Evolutionary conservation across 352 stramenopile species (phyloP), one percentile per base, ranked within the genome.

Genomic region (Pythium guiyangense): DNA sequence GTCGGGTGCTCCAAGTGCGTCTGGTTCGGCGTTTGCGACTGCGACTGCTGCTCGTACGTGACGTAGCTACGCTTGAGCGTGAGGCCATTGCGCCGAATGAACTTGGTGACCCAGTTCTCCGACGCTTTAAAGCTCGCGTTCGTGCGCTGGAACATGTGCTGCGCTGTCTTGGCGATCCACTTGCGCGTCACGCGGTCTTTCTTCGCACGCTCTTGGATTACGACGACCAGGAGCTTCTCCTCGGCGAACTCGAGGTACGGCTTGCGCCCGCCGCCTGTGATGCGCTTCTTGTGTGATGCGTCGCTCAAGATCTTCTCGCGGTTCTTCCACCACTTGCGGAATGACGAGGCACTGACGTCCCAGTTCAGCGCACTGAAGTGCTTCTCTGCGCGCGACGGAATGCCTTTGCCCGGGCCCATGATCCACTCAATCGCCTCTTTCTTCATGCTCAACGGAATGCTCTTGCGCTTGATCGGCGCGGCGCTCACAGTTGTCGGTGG

Each of bases 241-340:
- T 92, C 82, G 17, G 69, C 66, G 52, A 84, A 69, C 42, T 88
- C 79, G 20, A 92, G 54, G 26, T 81, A 88, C 22, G 82, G 82
- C 49, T 92, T 90, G 31, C 82, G 71, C 18, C 79, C 82, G 51
- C 79, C 82, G 37, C 79, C 82, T 17, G 67, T 74, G 54, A 92
- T 85, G 22, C 79, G 79, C 62, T 88, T 92, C 63, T 90, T 88
- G 51, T 63, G 77, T 3, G 73, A 77, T 8, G 71, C 82, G 55
- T 89, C 79, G 54, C 71, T 71, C 59, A 92, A 63, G 55, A 92
- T 92, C 48, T 84, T 84, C 54, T 90, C 82, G 45, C 79, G 79
- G 62, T 89, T 92, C 57, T 90, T 89, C 82, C 82, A 92, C 82
- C 82, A 92, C 59, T 92, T 92, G 40, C 79, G 76, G 59, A 90